These are phyloP conservation scores for Cyberlindnera maclurae DNA, from an alignment of 805 yeast species.

Conservation along the genomic window DNA sequence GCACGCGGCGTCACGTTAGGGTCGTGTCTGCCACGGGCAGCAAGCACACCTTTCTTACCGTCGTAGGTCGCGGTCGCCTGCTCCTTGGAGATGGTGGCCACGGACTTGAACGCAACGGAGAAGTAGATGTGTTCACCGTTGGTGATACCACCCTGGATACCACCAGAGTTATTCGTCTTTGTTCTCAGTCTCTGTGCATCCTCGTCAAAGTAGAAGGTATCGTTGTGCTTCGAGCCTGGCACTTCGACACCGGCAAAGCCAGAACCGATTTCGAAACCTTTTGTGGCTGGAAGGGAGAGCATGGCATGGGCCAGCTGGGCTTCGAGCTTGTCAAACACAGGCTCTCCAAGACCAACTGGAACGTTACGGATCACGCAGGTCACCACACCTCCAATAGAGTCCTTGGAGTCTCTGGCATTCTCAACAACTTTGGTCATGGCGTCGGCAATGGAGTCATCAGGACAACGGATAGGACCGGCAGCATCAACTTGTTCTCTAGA, in stretches of 20 bases:
- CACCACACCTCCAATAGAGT: constrained; percentile 96
- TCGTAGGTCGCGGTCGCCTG: constrained; percentile 86
- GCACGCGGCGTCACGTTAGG: constrained; percentile 99
- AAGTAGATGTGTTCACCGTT: constrained; percentile 95
- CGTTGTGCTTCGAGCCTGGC: constrained; percentile 94
- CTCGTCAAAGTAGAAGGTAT: constrained; percentile 64
- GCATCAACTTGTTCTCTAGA: constrained; percentile 87
- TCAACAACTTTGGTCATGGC: constrained; percentile 85
- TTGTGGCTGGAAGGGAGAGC: constrained; percentile 96
- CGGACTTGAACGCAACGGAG: constrained; percentile 94
- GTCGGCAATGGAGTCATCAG: constrained; percentile 63
- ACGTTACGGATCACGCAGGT: constrained; percentile 94
- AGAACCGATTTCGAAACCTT: constrained; percentile 96
- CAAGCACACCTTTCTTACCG: constrained; percentile 80
- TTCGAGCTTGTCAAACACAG: constrained; percentile 93
- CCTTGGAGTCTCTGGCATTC: constrained; percentile 75
- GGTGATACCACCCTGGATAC: constrained; percentile 96
- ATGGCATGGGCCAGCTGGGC: constrained; percentile 95
- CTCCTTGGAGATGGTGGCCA: constrained; percentile 93
- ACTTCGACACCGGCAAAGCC: constrained; percentile 87
- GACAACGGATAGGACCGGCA: constrained; percentile 90
- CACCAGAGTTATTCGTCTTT: constrained; percentile 88
- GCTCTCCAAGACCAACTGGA: constrained; percentile 97
- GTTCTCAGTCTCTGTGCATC: constrained; percentile 67
- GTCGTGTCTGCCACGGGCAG: constrained; percentile 97